phyloP scores from a whole-genome alignment of 2,329 filamentous ascomycete species.

The Sarocladium strictum region DNA sequence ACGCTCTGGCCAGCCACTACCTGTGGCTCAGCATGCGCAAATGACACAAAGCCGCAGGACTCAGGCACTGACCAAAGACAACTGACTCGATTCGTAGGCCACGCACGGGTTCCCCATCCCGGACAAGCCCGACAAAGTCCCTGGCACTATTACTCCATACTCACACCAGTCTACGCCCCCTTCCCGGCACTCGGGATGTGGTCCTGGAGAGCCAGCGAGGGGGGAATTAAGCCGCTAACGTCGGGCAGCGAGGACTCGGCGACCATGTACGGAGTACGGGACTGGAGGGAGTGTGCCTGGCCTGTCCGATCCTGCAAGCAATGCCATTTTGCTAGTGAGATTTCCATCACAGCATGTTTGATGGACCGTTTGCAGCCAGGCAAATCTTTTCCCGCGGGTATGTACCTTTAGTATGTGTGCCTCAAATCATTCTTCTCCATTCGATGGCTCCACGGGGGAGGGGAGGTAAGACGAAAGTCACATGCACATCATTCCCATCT shows the following conservation, averaged over 20 bases:
- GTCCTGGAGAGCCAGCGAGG: background rate
- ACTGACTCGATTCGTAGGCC: background rate
- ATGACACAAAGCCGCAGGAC: background rate
- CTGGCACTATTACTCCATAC: too few species aligned
- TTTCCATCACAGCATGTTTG: too few species aligned
- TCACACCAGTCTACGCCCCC: background rate
- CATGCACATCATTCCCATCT: background rate
- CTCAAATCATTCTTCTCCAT: background rate
- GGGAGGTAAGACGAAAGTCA: background rate
- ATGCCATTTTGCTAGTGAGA: too few species aligned
- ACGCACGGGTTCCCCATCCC: background rate
- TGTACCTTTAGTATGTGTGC: too few species aligned
- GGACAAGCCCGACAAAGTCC: background rate
- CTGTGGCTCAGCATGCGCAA: background rate
- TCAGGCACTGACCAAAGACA: background rate
- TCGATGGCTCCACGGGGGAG: too few species aligned
- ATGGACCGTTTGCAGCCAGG: too few species aligned
- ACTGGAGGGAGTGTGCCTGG: too few species aligned
- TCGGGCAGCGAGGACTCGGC: background rate
- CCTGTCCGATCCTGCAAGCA: too few species aligned
- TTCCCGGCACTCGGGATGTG: background rate
- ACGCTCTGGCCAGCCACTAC: too few species aligned
- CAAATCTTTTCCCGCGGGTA: too few species aligned
- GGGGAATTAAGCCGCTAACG: background rate
- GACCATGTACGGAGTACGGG: background rate